Percentiles rank a stretch among this genome's conserved stretches.
Evolutionary conservation across 352 stramenopile genomes (phyloP).

Genomic region (Plasmopara halstedii): DNA sequence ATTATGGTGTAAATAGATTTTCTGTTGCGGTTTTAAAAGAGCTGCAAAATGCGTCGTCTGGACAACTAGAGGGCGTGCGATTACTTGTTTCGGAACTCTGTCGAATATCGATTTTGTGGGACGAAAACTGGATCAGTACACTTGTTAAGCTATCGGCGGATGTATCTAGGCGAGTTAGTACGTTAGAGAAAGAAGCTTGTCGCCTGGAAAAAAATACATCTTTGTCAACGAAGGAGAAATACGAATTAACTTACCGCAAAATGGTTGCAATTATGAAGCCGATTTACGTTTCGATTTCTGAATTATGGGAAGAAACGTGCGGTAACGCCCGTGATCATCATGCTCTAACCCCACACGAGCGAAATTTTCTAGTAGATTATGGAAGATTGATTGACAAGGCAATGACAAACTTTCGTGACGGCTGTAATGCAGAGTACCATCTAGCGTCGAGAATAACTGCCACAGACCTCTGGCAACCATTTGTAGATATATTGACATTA

Average conservation of each 20-base stretch:
- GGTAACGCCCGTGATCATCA: slow-evolving; percentile 18
- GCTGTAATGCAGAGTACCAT: slow-evolving; percentile 24
- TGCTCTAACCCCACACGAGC: slow-evolving; percentile 59
- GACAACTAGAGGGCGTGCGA: slow-evolving; percentile 47
- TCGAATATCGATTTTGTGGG: slow-evolving; percentile 76
- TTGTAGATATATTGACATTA: slow-evolving; percentile 65
- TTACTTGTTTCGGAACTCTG: slow-evolving; percentile 65
- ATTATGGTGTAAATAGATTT: slow-evolving; percentile 6
- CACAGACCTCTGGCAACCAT: slow-evolving; percentile 51
- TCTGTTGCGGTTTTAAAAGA: slow-evolving; percentile 38
- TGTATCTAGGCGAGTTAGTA: slow-evolving; percentile 52
- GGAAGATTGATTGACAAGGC: slow-evolving; percentile 40
- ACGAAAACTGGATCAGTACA: slow-evolving; percentile 68
- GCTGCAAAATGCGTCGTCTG: slow-evolving; percentile 27
- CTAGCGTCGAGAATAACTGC: slow-evolving; percentile 13
- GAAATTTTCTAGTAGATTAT: slow-evolving; percentile 62
- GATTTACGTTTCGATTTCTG: slow-evolving; percentile 58
- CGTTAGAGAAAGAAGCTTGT: slow-evolving; percentile 66
- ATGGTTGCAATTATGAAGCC: slow-evolving; percentile 81
- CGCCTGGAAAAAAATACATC: slow-evolving; percentile 66
- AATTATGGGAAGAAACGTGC: slow-evolving; percentile 58
- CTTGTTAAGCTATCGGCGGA: slow-evolving; percentile 71
- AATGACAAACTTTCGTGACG: slow-evolving; percentile 34
- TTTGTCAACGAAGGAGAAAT: slow-evolving; percentile 54
- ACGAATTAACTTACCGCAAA: slow-evolving; percentile 54